phyloP scores from a whole-genome alignment of 225 moss, liverwort and hornwort genomes.

The Pseudisothecium myosuroides region DNA sequence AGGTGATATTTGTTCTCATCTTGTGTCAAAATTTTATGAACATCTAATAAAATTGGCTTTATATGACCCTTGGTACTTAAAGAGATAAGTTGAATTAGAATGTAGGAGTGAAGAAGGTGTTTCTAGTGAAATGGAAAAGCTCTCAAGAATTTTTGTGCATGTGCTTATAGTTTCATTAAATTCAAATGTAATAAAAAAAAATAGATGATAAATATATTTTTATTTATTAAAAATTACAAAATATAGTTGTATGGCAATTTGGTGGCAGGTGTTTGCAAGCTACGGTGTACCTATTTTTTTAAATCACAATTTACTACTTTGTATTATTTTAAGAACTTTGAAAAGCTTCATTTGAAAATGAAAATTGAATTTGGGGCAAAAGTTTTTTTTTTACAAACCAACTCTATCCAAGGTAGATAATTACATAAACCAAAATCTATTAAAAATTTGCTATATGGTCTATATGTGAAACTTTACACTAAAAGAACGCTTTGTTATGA shows the following conservation, averaged over 20 bases:
- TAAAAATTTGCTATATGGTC: not conserved
- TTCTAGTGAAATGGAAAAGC: not conserved
- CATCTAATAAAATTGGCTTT: not conserved
- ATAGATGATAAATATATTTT: fast-evolving
- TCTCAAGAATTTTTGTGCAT: not conserved
- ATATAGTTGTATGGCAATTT: not conserved
- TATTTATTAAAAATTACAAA: not conserved
- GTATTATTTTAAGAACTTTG: not conserved
- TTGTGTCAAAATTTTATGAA: no score
- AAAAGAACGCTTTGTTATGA: not conserved
- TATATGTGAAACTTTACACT: not conserved
- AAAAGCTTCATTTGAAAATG: not conserved
- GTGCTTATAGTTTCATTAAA: not conserved
- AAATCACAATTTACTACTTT: not conserved
- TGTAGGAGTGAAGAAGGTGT: not conserved
- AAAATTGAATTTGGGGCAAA: not conserved
- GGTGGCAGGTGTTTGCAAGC: not conserved
- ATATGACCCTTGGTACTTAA: not conserved
- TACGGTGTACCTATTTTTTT: no score
- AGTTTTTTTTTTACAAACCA: not conserved
- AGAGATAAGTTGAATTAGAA: not conserved
- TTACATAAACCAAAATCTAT: not conserved
- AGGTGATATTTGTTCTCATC: no score
- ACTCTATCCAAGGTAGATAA: not conserved
- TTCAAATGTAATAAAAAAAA: not conserved